A percentile compares a stretch with the other conserved stretches of the same genome.
Evolutionary conservation across 2,329 filamentous ascomycete species (phyloP).

Genomic region (Didymella sp.): DNA sequence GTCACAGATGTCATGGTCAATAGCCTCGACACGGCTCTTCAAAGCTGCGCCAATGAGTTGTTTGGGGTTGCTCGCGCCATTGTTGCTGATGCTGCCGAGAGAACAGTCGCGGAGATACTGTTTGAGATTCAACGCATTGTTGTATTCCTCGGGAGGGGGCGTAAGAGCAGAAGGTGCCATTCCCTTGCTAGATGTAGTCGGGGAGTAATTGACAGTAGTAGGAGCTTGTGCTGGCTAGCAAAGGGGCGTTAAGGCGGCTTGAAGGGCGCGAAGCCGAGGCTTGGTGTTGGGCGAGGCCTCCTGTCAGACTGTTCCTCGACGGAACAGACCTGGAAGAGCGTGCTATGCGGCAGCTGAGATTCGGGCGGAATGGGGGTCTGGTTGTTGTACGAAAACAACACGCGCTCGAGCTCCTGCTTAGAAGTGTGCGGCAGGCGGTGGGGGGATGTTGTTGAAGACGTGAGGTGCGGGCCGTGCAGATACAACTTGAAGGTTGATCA

Average conservation of each 20-base stretch:
- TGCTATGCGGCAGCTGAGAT: constrained; percentile 99
- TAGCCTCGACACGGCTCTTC: constrained; percentile 79
- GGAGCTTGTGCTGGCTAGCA: constrained; percentile 25
- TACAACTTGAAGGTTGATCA: constrained; percentile 57
- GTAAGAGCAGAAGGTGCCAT: constrained; percentile 75
- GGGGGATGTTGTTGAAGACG: constrained; percentile 59
- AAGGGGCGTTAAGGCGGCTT: constrained; percentile 85
- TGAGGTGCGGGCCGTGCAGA: constrained; percentile 54
- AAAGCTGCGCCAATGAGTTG: constrained; percentile 86
- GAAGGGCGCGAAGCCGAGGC: constrained; percentile 88
- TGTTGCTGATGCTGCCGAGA: constrained; percentile 51
- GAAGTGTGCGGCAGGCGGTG: constrained; percentile 50
- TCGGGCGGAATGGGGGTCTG: constrained; percentile 64
- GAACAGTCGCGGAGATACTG: constrained; percentile 37
- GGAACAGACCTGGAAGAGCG: constrained; percentile 96
- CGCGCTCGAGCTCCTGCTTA: constrained; percentile 49
- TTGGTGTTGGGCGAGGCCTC: constrained; percentile 89
- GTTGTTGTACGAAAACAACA: constrained; percentile 54
- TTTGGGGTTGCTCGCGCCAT: constrained; percentile 67
- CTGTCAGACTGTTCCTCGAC: constrained; percentile 94
- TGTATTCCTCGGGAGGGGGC: constrained; percentile 51
- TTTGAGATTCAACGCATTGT: constrained; percentile 50
- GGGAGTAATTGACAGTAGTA: constrained; percentile 25
- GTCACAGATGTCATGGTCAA: constrained; percentile 87
- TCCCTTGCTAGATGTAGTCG: constrained; percentile 57